Evolutionary conservation across 305 asterid species (phyloP).

Genomic region (Euphrasia arctica): DNA sequence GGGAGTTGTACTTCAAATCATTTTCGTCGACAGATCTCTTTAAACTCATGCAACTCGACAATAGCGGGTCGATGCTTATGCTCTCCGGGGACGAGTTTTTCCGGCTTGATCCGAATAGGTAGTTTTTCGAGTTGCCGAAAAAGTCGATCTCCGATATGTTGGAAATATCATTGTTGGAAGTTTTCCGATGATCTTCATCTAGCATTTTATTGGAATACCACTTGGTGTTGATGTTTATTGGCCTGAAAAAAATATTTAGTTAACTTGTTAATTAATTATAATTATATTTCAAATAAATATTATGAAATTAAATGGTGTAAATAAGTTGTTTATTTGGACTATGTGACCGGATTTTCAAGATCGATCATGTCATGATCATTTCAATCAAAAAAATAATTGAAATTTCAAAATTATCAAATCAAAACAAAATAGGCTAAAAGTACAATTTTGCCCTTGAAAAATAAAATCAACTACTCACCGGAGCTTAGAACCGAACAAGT

Average conservation of each 20-base stretch:
- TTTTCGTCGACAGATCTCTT: slow-evolving; percentile 45
- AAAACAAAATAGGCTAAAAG: not conserved
- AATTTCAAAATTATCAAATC: too few species aligned
- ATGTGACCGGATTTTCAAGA: too few species aligned
- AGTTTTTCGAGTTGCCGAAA: slow-evolving; percentile 33
- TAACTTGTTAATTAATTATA: too few species aligned
- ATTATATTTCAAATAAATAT: too few species aligned
- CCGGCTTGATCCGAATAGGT: slow-evolving; percentile 29
- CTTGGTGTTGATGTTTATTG: slow-evolving; percentile 42
- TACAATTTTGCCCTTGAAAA: not conserved
- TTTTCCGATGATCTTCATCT: slow-evolving; percentile 28
- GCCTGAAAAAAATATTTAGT: slow-evolving; percentile 36
- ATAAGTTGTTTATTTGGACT: too few species aligned
- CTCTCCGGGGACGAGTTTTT: slow-evolving; percentile 45
- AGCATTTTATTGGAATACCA: slow-evolving; percentile 33
- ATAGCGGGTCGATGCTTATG: slow-evolving; percentile 32
- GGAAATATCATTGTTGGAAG: not conserved
- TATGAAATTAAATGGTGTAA: too few species aligned
- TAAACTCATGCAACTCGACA: slow-evolving; percentile 31
- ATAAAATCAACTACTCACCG: slow-evolving; percentile 31
- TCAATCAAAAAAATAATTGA: not conserved
- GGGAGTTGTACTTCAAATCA: slow-evolving; percentile 47
- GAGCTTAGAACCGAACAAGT: slow-evolving; percentile 57
- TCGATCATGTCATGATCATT: not conserved
- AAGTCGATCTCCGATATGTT: slow-evolving; percentile 32